Percentiles rank a stretch among this genome's conserved stretches.
Evolutionary conservation across 2,329 filamentous ascomycete species (phyloP).

Genomic region (Aureobasidium leucospermi): DNA sequence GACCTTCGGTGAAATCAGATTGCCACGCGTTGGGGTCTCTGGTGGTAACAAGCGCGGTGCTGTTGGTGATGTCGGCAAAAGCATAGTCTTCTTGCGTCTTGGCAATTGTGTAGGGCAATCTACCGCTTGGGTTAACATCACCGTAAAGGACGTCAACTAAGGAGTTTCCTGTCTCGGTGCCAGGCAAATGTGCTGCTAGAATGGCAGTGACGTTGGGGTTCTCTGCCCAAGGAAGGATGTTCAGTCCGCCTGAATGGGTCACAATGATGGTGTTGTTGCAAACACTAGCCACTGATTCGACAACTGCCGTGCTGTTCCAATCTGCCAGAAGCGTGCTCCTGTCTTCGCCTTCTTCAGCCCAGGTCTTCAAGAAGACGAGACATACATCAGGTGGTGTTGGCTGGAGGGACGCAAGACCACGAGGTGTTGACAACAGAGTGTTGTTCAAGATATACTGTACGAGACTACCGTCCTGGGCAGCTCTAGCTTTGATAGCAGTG

Average conservation of each 20-base stretch:
- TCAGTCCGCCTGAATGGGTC: slow-evolving; percentile 37
- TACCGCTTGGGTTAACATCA: slow-evolving; percentile 27
- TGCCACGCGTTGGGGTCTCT: slow-evolving; percentile 36
- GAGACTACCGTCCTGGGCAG: slow-evolving; percentile 25
- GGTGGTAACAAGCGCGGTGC: slow-evolving; percentile 25
- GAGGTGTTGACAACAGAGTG: slow-evolving; percentile 24
- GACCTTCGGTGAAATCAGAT: slow-evolving; percentile 44
- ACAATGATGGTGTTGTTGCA: slow-evolving; percentile 48
- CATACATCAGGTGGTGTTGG: slow-evolving; percentile 34
- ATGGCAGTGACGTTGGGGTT: slow-evolving; percentile 38
- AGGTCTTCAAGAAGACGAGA: slow-evolving; percentile 55
- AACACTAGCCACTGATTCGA: slow-evolving; percentile 37
- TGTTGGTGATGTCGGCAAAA: slow-evolving; percentile 31
- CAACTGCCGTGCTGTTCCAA: slow-evolving; percentile 36
- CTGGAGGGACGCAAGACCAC: slow-evolving; percentile 19
- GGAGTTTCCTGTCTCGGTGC: slow-evolving; percentile 35
- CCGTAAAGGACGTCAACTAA: slow-evolving; percentile 35
- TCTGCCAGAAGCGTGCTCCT: slow-evolving; percentile 34
- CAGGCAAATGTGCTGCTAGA: slow-evolving; percentile 34
- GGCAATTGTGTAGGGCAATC: slow-evolving; percentile 34
- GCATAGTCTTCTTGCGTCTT: slow-evolving; percentile 27
- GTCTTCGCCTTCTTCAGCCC: slow-evolving; percentile 40
- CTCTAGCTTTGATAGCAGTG: slow-evolving; percentile 32
- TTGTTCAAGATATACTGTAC: slow-evolving; percentile 43
- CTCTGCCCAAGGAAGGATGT: slow-evolving; percentile 34